Conservation (phyloP, 2,329 filamentous ascomycete species). For the Lachnellula subtilissima region DNA sequence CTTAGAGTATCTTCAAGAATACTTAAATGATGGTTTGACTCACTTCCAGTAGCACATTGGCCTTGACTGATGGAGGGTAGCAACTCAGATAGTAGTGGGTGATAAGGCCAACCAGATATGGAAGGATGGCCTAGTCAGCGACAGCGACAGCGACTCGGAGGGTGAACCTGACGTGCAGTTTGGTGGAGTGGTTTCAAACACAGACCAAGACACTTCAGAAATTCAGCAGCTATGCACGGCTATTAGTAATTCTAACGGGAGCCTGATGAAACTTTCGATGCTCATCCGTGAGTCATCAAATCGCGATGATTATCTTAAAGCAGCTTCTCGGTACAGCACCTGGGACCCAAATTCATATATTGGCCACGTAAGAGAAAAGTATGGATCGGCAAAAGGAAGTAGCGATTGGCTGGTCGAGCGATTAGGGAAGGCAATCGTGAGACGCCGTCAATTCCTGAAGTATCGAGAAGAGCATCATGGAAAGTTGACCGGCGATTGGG, state of each 20-base stretch:
- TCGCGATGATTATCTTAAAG: conserved; percentile 25
- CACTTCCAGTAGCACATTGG: neutral
- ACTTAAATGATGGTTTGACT: conserved; percentile 13
- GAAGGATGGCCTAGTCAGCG: conserved; percentile 11
- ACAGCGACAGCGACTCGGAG: conserved; percentile 18
- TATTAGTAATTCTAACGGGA: conserved; percentile 17
- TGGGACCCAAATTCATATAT: conserved; percentile 16
- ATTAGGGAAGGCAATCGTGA: conserved; percentile 30
- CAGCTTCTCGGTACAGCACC: conserved; percentile 17
- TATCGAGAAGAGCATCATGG: conserved; percentile 30
- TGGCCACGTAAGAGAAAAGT: conserved; percentile 22
- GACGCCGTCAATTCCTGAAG: conserved; percentile 29
- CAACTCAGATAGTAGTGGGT: conserved; percentile 17
- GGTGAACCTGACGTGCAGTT: conserved; percentile 1
- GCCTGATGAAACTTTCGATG: conserved; percentile 24
- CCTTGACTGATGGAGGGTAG: conserved; percentile 1
- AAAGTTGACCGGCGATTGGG: conserved; percentile 18
- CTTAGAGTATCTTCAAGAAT: conserved; percentile 18
- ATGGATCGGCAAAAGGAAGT: conserved; percentile 12
- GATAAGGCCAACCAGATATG: conserved; percentile 16
- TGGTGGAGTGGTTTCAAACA: neutral
- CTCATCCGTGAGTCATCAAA: conserved; percentile 21
- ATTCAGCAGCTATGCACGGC: conserved; percentile 19
- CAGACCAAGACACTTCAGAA: conserved; percentile 16
- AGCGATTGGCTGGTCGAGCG: conserved; percentile 22